Base-by-base conservation (phyloP, 108 stramenopile genomes). In the Seminavis robusta region DNA sequence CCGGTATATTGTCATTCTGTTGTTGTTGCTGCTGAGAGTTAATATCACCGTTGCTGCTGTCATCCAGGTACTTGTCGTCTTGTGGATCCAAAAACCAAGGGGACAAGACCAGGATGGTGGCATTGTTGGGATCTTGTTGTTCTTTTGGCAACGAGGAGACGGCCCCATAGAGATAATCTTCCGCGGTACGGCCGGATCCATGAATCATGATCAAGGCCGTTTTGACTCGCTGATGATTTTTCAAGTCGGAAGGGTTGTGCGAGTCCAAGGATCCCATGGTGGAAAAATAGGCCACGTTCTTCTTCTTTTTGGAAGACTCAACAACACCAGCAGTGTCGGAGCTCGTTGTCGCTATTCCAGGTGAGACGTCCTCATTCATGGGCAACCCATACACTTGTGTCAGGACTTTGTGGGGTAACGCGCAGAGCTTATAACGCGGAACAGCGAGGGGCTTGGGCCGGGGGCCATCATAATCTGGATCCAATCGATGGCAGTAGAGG, bases 121-220 rank as follows among this genome's bases (percentile, higher is more conserved):
- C 37, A 19, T 47, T 13, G 10, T 23, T 30, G 30, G 37, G 11
- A 24, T 38, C 20, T 10, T 39, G 30, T 3, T 55, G 44, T 9
- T 42, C 28, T 46, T 65, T 47, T 17, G 58, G 56, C 9, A 85
- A 31, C 4, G 80, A 42, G 4, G 78, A 63, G 24, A 81, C 61
- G 9, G 79, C 70, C 26, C 65, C 40, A 58, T 85, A 89, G 23
- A 93, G 66, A 47, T 87, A 87, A 28, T 81, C 70, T 4, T 78
- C 75, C 30, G 80, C 85, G 50, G 77, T 77, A 4, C 87, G 73
- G 11, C 67, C 67, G 4, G 82, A 81, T 43, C 92, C 92, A 61
- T 93, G 92, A 45, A 93, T 54, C 1, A 65, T 55, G 33, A 93
- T 57, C 13, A 93, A n/a, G 1, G 63, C 61, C 7, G 61, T 68